phyloP scores from a whole-genome alignment of 495 filamentous ascomycete species.

The Jackrogersella multiformis region DNA sequence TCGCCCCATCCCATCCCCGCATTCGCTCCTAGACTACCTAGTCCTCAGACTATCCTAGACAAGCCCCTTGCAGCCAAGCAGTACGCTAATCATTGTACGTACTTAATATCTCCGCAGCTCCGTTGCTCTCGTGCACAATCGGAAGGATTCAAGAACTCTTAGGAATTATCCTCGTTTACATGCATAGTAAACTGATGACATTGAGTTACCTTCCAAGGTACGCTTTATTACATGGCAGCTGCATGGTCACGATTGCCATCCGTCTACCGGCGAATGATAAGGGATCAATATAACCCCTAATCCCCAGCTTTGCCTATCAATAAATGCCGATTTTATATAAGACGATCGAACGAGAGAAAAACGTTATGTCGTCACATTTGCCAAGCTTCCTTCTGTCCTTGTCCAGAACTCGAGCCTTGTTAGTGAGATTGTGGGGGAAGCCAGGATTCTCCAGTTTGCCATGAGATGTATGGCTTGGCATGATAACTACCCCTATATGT shows the following conservation, averaged over 20 bases:
- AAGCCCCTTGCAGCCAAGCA: slow-evolving; percentile 32
- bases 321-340: not conserved
- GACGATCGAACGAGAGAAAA: not conserved
- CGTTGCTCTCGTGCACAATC: slow-evolving; percentile 33
- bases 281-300: slow-evolving; percentile 5
- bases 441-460: slow-evolving; percentile 24
- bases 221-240: not conserved
- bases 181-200: slow-evolving; percentile 18
- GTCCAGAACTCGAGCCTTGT: slow-evolving; percentile 16
- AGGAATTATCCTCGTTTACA: slow-evolving; percentile 6
- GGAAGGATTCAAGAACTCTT: slow-evolving; percentile 17
- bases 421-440: slow-evolving; percentile 33
- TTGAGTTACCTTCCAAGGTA: slow-evolving; percentile 4
- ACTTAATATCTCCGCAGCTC: slow-evolving; percentile 39
- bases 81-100: slow-evolving; percentile 31
- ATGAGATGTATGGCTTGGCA: slow-evolving; percentile 26
- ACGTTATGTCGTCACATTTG: slow-evolving; percentile 18
- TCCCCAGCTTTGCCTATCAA: slow-evolving; percentile 2
- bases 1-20: slow-evolving; percentile 35
- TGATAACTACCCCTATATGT: not conserved
- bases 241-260: not conserved
- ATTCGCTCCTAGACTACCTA: slow-evolving; percentile 12
- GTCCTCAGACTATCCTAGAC: not conserved
- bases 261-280: slow-evolving; percentile 4
- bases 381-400: slow-evolving; percentile 40